Evolutionary conservation across 2,329 filamentous ascomycete genomes (phyloP).

Genomic region (Ceratocystis smalleyi): DNA sequence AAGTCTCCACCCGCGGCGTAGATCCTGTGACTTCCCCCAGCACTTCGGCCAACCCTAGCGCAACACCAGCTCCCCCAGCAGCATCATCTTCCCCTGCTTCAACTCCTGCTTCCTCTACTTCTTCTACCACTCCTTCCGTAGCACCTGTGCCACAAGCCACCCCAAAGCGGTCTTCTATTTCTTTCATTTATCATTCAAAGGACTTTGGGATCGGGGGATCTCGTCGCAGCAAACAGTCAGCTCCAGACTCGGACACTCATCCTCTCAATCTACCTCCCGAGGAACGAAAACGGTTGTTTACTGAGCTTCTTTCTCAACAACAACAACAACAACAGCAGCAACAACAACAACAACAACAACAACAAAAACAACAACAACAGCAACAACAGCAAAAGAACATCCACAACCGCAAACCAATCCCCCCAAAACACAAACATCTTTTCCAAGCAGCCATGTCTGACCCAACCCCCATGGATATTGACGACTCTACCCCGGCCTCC

Average conservation of each 20-base stretch:
- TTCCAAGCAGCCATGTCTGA: conserved; percentile 48
- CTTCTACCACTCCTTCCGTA: not conserved
- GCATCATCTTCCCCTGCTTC: not conserved
- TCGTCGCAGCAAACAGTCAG: conserved; percentile 33
- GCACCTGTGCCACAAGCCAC: not conserved
- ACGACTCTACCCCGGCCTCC: conserved; percentile 42
- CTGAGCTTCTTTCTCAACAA: conserved; percentile 12
- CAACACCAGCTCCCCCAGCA: not conserved
- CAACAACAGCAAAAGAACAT: not conserved
- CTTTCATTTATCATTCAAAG: conserved; percentile 34
- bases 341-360: conserved; percentile 2
- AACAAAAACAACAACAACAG: not conserved
- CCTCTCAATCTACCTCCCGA: conserved; percentile 83
- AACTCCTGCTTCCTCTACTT: not conserved
- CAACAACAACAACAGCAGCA: conserved; percentile 5
- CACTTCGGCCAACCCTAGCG: not conserved
- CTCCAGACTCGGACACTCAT: conserved; percentile 53
- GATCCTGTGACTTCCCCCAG: not conserved
- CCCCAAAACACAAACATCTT: conserved; percentile 6
- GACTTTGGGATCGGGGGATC: conserved; percentile 31
- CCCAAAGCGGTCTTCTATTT: conserved; percentile 19
- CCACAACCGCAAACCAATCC: not conserved
- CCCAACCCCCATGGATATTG: conserved; percentile 60
- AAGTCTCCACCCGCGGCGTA: conserved; percentile 7
- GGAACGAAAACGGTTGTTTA: conserved; percentile 63